Conservation (phyloP, 2,329 filamentous ascomycete genomes). For the Sarocladium oryzae region DNA sequence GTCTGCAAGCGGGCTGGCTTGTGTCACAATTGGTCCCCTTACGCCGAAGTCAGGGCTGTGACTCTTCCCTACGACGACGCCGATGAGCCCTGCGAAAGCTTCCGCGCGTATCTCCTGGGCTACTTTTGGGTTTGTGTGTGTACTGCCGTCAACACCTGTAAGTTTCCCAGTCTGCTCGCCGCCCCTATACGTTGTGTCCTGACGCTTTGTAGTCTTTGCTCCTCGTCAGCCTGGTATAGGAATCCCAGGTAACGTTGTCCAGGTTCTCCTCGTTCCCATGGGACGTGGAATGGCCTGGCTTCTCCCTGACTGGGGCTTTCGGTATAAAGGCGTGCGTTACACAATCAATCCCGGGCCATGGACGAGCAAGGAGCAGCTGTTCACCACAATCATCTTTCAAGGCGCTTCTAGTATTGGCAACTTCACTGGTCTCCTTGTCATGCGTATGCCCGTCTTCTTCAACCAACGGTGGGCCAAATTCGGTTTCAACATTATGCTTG, state of each 20-base stretch:
- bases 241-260: slow-evolving; percentile 28
- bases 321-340: slow-evolving; percentile 22
- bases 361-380: slow-evolving; percentile 37
- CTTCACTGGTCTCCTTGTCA: slow-evolving; percentile 21
- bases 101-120: slow-evolving; percentile 21
- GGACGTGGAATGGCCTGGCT: slow-evolving; percentile 29
- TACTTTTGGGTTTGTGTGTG: slow-evolving; percentile 22
- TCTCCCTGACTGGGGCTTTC: slow-evolving; percentile 37
- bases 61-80: slow-evolving; percentile 21
- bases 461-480: slow-evolving; percentile 24
- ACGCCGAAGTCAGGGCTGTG: slow-evolving; percentile 22
- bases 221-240: slow-evolving; percentile 15
- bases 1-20: slow-evolving; percentile 19
- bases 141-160: slow-evolving; percentile 14
- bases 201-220: slow-evolving; percentile 7
- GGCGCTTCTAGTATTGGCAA: slow-evolving; percentile 20
- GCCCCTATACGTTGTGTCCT: neutral
- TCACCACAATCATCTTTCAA: slow-evolving; percentile 30
- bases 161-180: neutral
- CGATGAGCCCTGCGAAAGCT: slow-evolving; percentile 20
- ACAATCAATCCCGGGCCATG: slow-evolving; percentile 35
- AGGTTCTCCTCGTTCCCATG: slow-evolving; percentile 36
- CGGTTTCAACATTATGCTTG: slow-evolving; percentile 24
- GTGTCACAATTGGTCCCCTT: slow-evolving; percentile 16
- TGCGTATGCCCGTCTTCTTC: slow-evolving; percentile 24